A percentile compares a stretch with the other conserved stretches of the same genome.
These are phyloP conservation scores for Angophora floribunda DNA, from an alignment of 345 rosid species.

Conservation along the genomic window DNA sequence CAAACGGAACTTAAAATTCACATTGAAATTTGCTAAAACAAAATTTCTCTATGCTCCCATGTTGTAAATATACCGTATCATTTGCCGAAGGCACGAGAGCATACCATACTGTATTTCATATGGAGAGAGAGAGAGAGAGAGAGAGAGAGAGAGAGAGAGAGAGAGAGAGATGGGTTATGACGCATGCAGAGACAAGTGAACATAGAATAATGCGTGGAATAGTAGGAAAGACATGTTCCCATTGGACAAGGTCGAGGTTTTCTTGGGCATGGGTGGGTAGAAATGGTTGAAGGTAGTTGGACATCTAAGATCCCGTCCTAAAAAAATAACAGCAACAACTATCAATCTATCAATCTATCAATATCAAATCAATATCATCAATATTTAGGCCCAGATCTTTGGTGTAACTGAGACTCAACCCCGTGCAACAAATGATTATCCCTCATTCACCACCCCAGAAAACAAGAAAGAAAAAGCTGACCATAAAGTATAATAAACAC, in stretches of 20 bases:
- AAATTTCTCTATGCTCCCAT: not conserved
- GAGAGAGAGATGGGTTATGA: not conserved
- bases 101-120: not conserved
- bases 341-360: not conserved
- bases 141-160: not conserved
- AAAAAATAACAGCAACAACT: not conserved
- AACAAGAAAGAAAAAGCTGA: not conserved
- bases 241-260: slow-evolving; percentile 15
- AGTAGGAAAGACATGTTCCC: slow-evolving; percentile 12
- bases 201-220: slow-evolving; percentile 2
- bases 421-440: slow-evolving; percentile 20
- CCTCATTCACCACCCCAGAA: not conserved
- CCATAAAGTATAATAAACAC: not conserved
- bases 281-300: slow-evolving; percentile 99
- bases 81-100: not conserved
- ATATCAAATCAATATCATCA: not conserved
- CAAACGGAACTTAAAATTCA: not conserved
- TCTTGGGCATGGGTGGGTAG: slow-evolving; percentile 52
- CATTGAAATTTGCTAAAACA: not conserved
- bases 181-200: not conserved
- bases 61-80: not conserved
- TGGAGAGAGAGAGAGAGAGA: not conserved
- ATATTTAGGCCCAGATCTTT: not conserved
- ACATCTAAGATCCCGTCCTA: slow-evolving; percentile 13
- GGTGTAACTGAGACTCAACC: slow-evolving; percentile 42